Evolutionary conservation across 2,329 filamentous ascomycete genomes (phyloP).

Genomic region (Teratosphaeriaceae sp.): DNA sequence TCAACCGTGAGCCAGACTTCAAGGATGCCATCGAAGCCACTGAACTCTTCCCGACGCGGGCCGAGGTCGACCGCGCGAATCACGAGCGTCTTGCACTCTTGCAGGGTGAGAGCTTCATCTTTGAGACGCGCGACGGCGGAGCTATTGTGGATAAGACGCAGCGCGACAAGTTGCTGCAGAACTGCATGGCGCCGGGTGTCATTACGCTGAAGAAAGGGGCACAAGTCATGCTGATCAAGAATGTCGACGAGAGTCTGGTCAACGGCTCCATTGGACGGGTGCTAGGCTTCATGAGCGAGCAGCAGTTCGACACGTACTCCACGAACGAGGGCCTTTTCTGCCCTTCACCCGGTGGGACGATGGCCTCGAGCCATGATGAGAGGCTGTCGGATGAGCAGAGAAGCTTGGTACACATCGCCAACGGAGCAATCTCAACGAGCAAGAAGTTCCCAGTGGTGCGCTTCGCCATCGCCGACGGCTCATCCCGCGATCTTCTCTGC

Average conservation of each 20-base stretch:
- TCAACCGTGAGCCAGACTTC: conserved; percentile 65
- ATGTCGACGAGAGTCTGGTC: conserved; percentile 87
- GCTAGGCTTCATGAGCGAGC: conserved; percentile 68
- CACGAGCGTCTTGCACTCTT: conserved; percentile 64
- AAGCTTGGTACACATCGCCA: conserved; percentile 4
- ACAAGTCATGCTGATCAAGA: conserved; percentile 99
- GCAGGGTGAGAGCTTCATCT: conserved; percentile 60
- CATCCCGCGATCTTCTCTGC: conserved; percentile 68
- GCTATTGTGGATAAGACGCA: conserved; percentile 56
- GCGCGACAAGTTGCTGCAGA: conserved; percentile 71
- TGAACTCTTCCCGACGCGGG: conserved; percentile 85
- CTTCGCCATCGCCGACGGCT: conserved; percentile 75
- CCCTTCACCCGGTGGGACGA: conserved; percentile 26
- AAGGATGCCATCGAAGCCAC: conserved; percentile 74
- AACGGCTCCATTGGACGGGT: conserved; percentile 92
- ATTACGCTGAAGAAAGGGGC: conserved; percentile 84
- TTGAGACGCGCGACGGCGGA: conserved; percentile 69
- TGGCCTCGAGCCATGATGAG: conserved; percentile 12
- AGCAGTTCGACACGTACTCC: conserved; percentile 32
- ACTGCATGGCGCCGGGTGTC: conserved; percentile 84
- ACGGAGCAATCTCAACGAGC: conserved; percentile 40
- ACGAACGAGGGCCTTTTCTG: conserved; percentile 21
- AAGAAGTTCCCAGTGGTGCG: conserved; percentile 74
- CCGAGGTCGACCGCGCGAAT: conserved; percentile 86
- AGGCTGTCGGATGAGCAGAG: conserved; percentile 5